Conservation (phyloP, 345 rosid species). For the Aquilaria malaccensis region DNA sequence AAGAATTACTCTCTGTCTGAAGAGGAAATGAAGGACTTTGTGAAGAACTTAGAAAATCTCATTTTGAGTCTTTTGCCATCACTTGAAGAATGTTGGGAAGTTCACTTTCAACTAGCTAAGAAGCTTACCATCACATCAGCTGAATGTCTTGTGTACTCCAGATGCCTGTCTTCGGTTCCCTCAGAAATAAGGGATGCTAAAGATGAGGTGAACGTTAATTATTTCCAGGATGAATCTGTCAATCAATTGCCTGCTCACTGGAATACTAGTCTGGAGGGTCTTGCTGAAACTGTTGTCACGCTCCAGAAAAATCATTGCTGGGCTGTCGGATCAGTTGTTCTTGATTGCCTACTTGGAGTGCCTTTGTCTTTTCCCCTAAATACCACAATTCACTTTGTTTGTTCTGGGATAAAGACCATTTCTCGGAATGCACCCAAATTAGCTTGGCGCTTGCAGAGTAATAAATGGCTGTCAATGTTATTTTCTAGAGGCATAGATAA, state of each 20-base stretch:
- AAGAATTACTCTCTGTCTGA: slow-evolving; percentile 27
- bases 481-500: slow-evolving; percentile 38
- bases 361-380: slow-evolving; percentile 42
- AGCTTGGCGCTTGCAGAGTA: slow-evolving; percentile 64
- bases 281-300: slow-evolving; percentile 37
- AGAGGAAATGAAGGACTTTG: slow-evolving; percentile 45
- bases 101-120: slow-evolving; percentile 52
- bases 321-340: slow-evolving; percentile 57
- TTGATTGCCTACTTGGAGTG: slow-evolving; percentile 60
- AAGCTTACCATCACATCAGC: slow-evolving; percentile 49
- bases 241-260: slow-evolving; percentile 36
- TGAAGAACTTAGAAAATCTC: slow-evolving; percentile 40
- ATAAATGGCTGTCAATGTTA: slow-evolving; percentile 57
- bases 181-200: slow-evolving; percentile 28
- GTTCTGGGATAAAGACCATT: slow-evolving; percentile 40
- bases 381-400: slow-evolving; percentile 31
- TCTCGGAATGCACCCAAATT: slow-evolving; percentile 60
- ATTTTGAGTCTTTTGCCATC: slow-evolving; percentile 41
- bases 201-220: slow-evolving; percentile 25
- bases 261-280: slow-evolving; percentile 43
- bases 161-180: slow-evolving; percentile 44
- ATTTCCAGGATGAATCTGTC: slow-evolving; percentile 19
- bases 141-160: slow-evolving; percentile 44
- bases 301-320: slow-evolving; percentile 56
- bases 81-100: slow-evolving; percentile 56